Conservation (phyloP, 805 yeast genomes). For the Tetrapisispora pingtungensis region DNA sequence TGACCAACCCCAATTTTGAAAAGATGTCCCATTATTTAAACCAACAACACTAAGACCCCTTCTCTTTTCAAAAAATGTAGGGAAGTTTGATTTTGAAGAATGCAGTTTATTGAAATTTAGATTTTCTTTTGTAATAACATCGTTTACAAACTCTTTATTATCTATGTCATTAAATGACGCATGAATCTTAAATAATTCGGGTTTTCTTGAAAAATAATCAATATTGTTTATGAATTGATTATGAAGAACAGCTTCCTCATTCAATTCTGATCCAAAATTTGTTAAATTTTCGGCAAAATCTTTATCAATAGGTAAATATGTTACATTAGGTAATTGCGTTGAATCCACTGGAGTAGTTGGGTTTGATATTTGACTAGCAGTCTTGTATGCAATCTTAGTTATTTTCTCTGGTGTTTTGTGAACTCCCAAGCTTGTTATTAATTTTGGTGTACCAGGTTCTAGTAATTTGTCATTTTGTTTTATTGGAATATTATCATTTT, state of each 20-base stretch:
- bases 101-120: not conserved
- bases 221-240: not conserved
- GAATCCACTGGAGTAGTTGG: not conserved
- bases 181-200: slow-evolving; percentile 3
- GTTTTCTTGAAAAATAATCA: not conserved
- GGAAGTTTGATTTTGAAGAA: not conserved
- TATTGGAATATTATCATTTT: not conserved
- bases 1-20: slow-evolving; percentile 17
- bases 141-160: not conserved
- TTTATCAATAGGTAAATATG: not conserved
- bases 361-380: not conserved
- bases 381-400: not conserved
- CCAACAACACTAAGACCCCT: slow-evolving; percentile 19
- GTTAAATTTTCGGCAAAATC: not conserved
- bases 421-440: not conserved
- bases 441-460: not conserved
- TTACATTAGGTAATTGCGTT: not conserved
- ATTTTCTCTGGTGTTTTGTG: not conserved
- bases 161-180: slow-evolving; percentile 3
- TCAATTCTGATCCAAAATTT: not conserved
- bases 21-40: slow-evolving; percentile 6
- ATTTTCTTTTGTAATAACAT: not conserved
- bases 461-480: not conserved
- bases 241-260: not conserved
- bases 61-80: slow-evolving; percentile 2